phyloP scores from a whole-genome alignment of 441 rosid species.

The Raphanus hybrid region DNA sequence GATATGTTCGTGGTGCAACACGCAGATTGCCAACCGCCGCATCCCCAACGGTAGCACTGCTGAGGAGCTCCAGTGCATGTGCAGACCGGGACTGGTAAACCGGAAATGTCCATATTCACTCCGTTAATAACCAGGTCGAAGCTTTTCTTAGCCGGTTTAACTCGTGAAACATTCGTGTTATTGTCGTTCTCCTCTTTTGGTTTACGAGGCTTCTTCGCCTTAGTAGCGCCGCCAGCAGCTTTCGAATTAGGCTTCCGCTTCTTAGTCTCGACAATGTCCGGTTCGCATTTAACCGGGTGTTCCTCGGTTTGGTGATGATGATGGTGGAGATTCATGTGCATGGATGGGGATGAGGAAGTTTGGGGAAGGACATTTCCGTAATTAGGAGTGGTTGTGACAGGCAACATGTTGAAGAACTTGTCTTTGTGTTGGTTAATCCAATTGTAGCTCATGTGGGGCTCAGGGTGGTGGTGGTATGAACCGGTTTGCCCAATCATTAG shows the following conservation, averaged over 20 bases:
- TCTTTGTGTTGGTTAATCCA: conserved; percentile 82
- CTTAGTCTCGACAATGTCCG: conserved; percentile 61
- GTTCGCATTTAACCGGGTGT: conserved; percentile 57
- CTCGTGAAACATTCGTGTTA: conserved; percentile 37
- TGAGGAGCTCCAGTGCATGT: conserved; percentile 93
- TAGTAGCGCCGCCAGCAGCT: conserved; percentile 49
- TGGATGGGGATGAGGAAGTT: conserved; percentile 53
- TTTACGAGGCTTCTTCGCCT: conserved; percentile 83
- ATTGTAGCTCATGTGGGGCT: conserved; percentile 68
- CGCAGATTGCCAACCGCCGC: conserved; percentile 99
- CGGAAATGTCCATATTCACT: conserved; percentile 83
- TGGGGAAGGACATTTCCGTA: conserved; percentile 60
- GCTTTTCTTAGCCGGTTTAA: conserved; percentile 82
- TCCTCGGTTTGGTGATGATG: conserved; percentile 44
- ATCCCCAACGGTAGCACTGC: conserved; percentile 98
- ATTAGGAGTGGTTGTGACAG: conserved; percentile 53
- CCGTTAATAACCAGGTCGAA: conserved; percentile 86
- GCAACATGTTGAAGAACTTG: conserved; percentile 67
- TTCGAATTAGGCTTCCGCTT: conserved; percentile 61
- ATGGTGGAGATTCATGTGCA: conserved; percentile 43
- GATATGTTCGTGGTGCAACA: conserved; percentile 95
- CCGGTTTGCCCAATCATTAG: conserved; percentile 62
- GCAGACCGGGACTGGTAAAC: conserved; percentile 90
- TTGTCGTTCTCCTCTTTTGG: conserved; percentile 59
- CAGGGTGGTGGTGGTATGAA: conserved; percentile 56